Evolutionary conservation across 2,329 filamentous ascomycete genomes (phyloP).

Genomic region (Penicillium frequentans): DNA sequence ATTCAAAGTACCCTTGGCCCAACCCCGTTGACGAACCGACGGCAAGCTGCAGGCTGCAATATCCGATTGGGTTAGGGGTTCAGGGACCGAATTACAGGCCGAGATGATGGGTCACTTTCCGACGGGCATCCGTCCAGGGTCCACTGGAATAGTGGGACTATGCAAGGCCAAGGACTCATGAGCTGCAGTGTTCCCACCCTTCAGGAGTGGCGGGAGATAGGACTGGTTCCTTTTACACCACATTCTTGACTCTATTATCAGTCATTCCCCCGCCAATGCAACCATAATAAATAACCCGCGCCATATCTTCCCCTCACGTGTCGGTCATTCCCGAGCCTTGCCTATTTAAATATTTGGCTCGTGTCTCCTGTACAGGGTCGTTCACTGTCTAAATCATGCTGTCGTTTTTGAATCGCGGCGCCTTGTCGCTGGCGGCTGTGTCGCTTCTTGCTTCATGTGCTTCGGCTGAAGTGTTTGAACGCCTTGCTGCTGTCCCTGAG

Average conservation of each 20-base stretch:
- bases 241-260: slow-evolving; percentile 9
- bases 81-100: neutral
- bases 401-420: slow-evolving; percentile 25
- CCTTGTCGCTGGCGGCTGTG: slow-evolving; percentile 30
- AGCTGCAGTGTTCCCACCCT: neutral
- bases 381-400: slow-evolving; percentile 23
- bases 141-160: slow-evolving; percentile 12
- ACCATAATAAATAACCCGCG: slow-evolving; percentile 24
- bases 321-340: slow-evolving; percentile 6
- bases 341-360: slow-evolving; percentile 17
- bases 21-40: neutral
- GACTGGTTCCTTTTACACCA: neutral
- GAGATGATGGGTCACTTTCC: slow-evolving; percentile 3
- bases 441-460: slow-evolving; percentile 30
- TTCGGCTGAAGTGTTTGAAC: slow-evolving; percentile 36
- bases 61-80: slow-evolving; percentile 3
- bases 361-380: slow-evolving; percentile 1
- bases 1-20: neutral
- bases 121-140: slow-evolving; percentile 16
- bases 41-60: slow-evolving; percentile 1
- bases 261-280: slow-evolving; percentile 22
- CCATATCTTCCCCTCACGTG: slow-evolving; percentile 7
- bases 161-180: slow-evolving; percentile 13
- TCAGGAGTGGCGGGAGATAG: neutral
- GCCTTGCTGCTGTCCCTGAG: slow-evolving; percentile 33